Base-by-base conservation (phyloP, 202 grass and related monocot species). In the Elaeis oleifera region DNA sequence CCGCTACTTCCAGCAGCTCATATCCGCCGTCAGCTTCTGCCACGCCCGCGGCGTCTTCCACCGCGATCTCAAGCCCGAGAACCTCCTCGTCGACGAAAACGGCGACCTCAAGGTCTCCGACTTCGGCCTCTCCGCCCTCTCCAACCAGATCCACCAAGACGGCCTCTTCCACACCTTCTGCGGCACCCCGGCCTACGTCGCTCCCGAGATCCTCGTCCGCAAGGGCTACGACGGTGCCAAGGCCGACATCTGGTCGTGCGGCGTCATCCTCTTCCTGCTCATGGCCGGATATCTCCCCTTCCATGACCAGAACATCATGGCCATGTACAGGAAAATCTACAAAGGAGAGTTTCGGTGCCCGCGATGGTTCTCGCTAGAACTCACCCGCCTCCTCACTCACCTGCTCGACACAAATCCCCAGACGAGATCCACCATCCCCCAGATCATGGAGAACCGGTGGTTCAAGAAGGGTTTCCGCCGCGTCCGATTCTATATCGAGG, bases 261-360 rank as follows among this genome's bases (percentile, higher is more conserved):
- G 91, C 5, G 81, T 96, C 63, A 96, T 96, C 77, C 80, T 96
- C 50, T 96, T 96, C 63, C 78, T 85, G 32, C 71, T 96, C 49
- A 90, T 96, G 91, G 91, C 91, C 0, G 91, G 91, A 8, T 88
- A 96, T 51, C 84, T 90, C 20, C 91, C 91, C 53, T 96, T 96
- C 80, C 84, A 96, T 64, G 87, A 96, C 69, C 74, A 82, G 25
- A 96, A 85, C 56, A 63, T 96, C 49, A 90, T 90, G 84, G 69
- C 81, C 54, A 88, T 96, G 84, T 96, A 96, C 68, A 67, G 74
- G 13, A 96, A 96, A 76, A 88, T 96, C 70, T 90, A 96, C 76
- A 88, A 74, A 59, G 91, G 91, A 1, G 86, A 95, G 39, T 95
- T 90, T 71, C 80, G 90, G 2, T 95, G 86, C 50, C 83, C 90